These are phyloP conservation scores for Paramecium sexaurelia DNA, from an alignment of 73 alveolate species.

Conservation along the genomic window DNA sequence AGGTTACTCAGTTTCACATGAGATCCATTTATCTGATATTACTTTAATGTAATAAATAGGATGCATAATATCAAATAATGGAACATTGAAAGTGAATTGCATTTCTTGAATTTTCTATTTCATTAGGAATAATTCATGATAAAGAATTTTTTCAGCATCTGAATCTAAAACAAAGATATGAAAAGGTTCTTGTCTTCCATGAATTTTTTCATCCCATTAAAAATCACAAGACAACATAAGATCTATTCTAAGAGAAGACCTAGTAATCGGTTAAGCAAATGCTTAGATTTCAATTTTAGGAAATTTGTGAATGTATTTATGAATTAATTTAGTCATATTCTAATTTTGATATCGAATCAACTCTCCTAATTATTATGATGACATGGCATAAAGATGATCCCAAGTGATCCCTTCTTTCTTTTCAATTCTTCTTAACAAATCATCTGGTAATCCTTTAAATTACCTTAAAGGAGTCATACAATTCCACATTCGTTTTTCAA, in stretches of 20 bases:
- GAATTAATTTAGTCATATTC: conserved; percentile 74
- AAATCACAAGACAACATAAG: conserved; percentile 93
- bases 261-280: conserved; percentile 98
- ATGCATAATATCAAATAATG: conserved; percentile 97
- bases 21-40: conserved; percentile 96
- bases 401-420: conserved; percentile 71
- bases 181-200: conserved; percentile 97
- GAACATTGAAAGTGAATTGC: conserved; percentile 95
- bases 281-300: conserved; percentile 97
- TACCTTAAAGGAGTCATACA: conserved; percentile 99
- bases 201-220: conserved; percentile 97
- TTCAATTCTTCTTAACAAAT: conserved; percentile 90
- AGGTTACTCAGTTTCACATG: conserved; percentile 93
- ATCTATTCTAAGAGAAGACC: conserved; percentile 94
- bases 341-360: conserved; percentile 80
- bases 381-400: conserved; percentile 66
- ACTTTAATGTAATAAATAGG: conserved; percentile 95
- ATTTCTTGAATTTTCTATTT: conserved; percentile 81
- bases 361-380: conserved; percentile 71
- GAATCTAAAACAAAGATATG: conserved; percentile 98
- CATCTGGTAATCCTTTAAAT: conserved; percentile 91
- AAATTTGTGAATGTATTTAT: conserved; percentile 94
- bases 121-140: conserved; percentile 92
- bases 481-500: conserved; percentile 98
- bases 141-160: conserved; percentile 97